phyloP scores from a whole-genome alignment of 768 basidiomycete genomes.

The Astraeus odoratus region DNA sequence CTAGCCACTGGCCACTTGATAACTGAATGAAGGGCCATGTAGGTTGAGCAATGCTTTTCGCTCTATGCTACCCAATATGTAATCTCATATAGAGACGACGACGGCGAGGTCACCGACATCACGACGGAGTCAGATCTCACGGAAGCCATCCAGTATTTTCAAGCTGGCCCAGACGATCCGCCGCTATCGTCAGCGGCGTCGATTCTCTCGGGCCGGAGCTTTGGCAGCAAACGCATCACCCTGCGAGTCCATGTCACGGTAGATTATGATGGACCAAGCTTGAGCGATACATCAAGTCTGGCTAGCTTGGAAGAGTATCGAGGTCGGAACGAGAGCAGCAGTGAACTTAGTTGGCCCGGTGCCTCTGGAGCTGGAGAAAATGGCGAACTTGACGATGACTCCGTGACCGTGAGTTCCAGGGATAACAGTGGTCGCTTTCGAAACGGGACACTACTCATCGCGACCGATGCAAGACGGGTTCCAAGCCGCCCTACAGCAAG shows the following conservation, averaged over 20 bases:
- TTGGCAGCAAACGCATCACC: slow-evolving; percentile 64
- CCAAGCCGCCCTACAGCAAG: background rate
- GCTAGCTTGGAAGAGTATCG: slow-evolving; percentile 71
- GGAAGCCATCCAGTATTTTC: slow-evolving; percentile 86
- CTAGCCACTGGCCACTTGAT: background rate
- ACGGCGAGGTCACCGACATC: slow-evolving; percentile 70
- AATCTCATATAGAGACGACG: slow-evolving; percentile 84
- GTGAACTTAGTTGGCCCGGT: slow-evolving; percentile 37
- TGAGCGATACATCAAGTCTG: slow-evolving; percentile 84
- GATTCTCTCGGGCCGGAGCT: slow-evolving; percentile 58
- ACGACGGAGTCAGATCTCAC: slow-evolving; percentile 65
- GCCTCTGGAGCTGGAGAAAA: slow-evolving; percentile 36
- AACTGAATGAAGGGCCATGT: slow-evolving; percentile 2
- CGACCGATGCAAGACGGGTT: background rate
- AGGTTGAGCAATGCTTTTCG: slow-evolving; percentile 85
- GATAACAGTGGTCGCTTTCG: slow-evolving; percentile 33
- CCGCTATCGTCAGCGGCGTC: slow-evolving; percentile 69
- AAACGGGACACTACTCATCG: slow-evolving; percentile 2
- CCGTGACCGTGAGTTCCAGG: slow-evolving; percentile 68
- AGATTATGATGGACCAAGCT: slow-evolving; percentile 86
- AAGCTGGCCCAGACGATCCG: slow-evolving; percentile 65
- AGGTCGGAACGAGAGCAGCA: slow-evolving; percentile 51
- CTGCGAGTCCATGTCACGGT: slow-evolving; percentile 70
- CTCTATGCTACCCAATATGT: slow-evolving; percentile 62
- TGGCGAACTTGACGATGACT: slow-evolving; percentile 58